Evolutionary conservation across 2,329 filamentous ascomycete species (phyloP).

Genomic region (Xylariaceae sp.): DNA sequence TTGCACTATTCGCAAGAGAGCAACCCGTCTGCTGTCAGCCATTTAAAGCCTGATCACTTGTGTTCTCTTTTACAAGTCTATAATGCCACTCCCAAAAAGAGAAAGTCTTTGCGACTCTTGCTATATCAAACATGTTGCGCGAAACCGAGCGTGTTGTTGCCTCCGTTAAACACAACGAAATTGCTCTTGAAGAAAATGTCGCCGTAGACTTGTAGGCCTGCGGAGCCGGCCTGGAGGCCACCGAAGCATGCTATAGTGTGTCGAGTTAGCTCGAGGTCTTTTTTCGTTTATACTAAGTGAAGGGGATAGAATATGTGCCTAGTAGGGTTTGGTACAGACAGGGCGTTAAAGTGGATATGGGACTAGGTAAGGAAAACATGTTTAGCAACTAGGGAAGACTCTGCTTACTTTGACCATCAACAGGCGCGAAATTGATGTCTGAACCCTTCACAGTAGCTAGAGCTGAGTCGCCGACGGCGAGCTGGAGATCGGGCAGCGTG

Average conservation of each 20-base stretch:
- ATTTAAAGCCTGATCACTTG: too few relatives aligned
- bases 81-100: neutral
- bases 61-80: too few relatives aligned
- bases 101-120: neutral
- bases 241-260: conserved; percentile 64
- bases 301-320: too few relatives aligned
- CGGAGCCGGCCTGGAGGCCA: conserved; percentile 66
- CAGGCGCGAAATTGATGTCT: conserved; percentile 59
- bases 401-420: conserved; percentile 57
- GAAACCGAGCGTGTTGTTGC: conserved; percentile 60
- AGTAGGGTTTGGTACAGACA: too few relatives aligned
- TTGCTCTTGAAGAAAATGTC: conserved; percentile 68
- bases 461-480: conserved; percentile 60
- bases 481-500: conserved; percentile 53
- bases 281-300: neutral
- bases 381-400: too few relatives aligned
- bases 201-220: conserved; percentile 65
- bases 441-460: conserved; percentile 62
- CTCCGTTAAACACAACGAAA: conserved; percentile 63
- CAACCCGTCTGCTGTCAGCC: too few relatives aligned
- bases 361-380: too few relatives aligned
- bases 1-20: too few relatives aligned
- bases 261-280: conserved; percentile 8
- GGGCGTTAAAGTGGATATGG: neutral
- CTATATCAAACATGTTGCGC: conserved; percentile 57